A percentile compares a stretch with the other conserved stretches of the same genome.
These are phyloP conservation scores for Penicillium cosmopolitanum DNA, from an alignment of 495 filamentous ascomycete genomes.

Conservation along the genomic window DNA sequence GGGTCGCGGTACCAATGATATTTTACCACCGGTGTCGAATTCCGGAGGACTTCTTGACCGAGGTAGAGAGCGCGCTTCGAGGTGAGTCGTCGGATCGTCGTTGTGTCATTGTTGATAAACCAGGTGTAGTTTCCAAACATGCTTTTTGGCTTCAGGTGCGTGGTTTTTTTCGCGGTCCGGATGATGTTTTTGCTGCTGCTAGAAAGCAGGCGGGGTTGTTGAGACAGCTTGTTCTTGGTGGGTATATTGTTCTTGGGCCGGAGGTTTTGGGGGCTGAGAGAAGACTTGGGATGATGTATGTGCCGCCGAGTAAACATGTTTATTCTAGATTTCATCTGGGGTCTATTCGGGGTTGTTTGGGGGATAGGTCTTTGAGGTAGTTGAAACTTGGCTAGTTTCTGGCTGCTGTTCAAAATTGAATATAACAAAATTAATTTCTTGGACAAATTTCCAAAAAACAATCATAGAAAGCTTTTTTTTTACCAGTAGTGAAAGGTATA, in stretches of 20 bases:
- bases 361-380: too few species aligned
- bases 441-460: too few species aligned
- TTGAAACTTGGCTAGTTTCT: too few species aligned
- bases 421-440: too few species aligned
- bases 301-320: not conserved
- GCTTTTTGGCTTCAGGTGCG: conserved; percentile 2
- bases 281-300: not conserved
- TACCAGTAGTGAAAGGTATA: conserved; percentile 3
- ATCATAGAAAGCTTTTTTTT: not conserved
- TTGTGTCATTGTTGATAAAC: not conserved
- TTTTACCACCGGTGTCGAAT: not conserved
- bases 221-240: conserved; percentile 4
- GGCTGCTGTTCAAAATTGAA: too few species aligned
- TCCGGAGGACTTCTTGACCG: not conserved
- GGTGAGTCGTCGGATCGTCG: not conserved
- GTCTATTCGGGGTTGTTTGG: not conserved
- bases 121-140: not conserved
- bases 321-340: not conserved
- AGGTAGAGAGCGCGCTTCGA: not conserved
- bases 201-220: not conserved
- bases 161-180: not conserved
- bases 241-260: conserved; percentile 9
- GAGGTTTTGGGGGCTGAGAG: conserved; percentile 7
- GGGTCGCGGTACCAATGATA: not conserved
- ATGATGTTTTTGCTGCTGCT: conserved; percentile 2